These are phyloP conservation scores for Chaetomidium leptoderma DNA, from an alignment of 495 filamentous ascomycete genomes.

Conservation along the genomic window DNA sequence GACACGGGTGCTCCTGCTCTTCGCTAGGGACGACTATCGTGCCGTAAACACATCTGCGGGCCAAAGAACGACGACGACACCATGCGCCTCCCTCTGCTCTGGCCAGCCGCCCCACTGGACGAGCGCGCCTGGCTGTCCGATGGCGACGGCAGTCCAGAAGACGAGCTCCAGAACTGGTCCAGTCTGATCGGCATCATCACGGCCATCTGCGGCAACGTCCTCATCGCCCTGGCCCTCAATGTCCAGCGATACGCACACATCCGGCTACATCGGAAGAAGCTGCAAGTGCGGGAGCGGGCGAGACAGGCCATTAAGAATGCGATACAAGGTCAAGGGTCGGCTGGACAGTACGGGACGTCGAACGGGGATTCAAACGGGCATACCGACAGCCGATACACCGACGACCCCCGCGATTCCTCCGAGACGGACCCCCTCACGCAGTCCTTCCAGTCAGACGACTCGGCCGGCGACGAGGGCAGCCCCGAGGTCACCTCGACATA, in stretches of 20 bases:
- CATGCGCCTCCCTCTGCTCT: conserved; percentile 20
- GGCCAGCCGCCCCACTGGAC: background rate
- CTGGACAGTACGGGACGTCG: conserved; percentile 24
- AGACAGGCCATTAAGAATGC: conserved; percentile 40
- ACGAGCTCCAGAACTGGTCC: conserved; percentile 70
- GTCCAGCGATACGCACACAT: conserved; percentile 95
- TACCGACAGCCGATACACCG: conserved; percentile 24
- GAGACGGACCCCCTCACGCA: conserved; percentile 48
- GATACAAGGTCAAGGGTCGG: conserved; percentile 22
- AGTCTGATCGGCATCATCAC: conserved; percentile 91
- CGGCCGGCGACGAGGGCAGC: conserved; percentile 33
- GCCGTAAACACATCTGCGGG: background rate
- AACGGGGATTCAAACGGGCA: too few relatives aligned
- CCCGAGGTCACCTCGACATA: conserved; percentile 51
- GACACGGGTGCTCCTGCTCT: conserved; percentile 14
- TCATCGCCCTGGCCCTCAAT: conserved; percentile 94
- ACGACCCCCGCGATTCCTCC: conserved; percentile 30
- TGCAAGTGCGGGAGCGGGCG: conserved; percentile 47
- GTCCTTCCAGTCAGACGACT: conserved; percentile 44
- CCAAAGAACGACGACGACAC: background rate
- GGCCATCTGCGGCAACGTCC: conserved; percentile 82
- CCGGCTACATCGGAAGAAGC: conserved; percentile 51
- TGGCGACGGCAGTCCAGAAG: conserved; percentile 38
- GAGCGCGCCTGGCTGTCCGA: conserved; percentile 13
- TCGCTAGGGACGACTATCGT: background rate